phyloP scores from a whole-genome alignment of 176 grass and related monocot genomes.

The Cymbopogon citratus region DNA sequence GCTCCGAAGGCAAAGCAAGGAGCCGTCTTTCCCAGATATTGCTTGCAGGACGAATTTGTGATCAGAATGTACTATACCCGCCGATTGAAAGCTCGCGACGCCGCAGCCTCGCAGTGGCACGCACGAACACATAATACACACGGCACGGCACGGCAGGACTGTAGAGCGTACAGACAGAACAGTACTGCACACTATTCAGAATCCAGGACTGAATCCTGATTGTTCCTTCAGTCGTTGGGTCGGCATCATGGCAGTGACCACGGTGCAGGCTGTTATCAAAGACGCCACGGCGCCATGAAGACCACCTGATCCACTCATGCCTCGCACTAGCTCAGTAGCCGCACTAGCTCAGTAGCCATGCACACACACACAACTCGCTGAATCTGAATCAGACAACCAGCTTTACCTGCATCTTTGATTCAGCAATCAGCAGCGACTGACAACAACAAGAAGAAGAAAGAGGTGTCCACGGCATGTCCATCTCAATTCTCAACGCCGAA shows the following conservation, averaged over 20 bases:
- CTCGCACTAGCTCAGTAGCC: background rate
- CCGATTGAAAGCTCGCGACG: background rate
- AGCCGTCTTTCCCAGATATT: background rate
- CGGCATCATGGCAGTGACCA: background rate
- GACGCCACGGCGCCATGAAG: no score
- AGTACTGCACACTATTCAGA: background rate
- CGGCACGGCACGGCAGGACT: background rate
- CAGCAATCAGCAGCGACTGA: background rate
- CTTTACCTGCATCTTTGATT: background rate
- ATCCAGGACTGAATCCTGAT: background rate
- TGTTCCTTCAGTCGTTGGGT: background rate
- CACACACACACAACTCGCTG: background rate
- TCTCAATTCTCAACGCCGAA: background rate
- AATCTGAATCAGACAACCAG: background rate
- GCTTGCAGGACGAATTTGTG: background rate
- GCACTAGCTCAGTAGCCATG: background rate
- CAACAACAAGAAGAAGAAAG: background rate
- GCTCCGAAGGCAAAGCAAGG: background rate
- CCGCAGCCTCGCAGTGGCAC: background rate
- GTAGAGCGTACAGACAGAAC: background rate
- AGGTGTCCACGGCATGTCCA: background rate
- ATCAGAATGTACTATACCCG: background rate
- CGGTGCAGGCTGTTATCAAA: background rate
- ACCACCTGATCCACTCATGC: background rate
- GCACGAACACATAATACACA: background rate